Conservation (phyloP, 345 rosid species). For the Eucalyptus fibrosa region DNA sequence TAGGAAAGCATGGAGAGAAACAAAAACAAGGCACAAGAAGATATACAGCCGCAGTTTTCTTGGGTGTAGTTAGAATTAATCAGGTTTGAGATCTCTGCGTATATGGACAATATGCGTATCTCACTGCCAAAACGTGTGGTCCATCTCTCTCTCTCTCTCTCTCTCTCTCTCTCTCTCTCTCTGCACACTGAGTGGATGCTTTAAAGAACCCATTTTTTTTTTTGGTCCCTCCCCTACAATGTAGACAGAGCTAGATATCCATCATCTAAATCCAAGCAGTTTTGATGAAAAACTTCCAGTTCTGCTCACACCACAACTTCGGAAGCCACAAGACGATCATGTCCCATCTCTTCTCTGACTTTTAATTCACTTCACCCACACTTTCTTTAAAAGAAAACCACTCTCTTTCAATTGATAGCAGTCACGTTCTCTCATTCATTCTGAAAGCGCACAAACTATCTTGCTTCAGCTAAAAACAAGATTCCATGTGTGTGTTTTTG, state of each 20-base stretch:
- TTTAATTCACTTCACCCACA: not conserved
- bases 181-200: slow-evolving; percentile 26
- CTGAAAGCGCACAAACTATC: not conserved
- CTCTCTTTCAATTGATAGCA: not conserved
- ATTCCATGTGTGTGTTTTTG: not conserved
- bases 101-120: not conserved
- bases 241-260: not conserved
- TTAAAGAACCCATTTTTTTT: slow-evolving; percentile 23
- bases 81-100: not conserved
- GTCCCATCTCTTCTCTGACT: not conserved
- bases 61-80: not conserved
- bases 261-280: not conserved
- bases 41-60: not conserved
- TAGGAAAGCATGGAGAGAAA: not conserved
- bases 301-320: slow-evolving; percentile 11
- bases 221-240: slow-evolving; percentile 52
- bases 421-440: not conserved
- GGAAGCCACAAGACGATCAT: not conserved
- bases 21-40: not conserved
- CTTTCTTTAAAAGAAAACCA: not conserved
- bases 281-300: not conserved
- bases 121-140: slow-evolving; percentile 5
- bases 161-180: not conserved
- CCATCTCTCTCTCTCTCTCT: slow-evolving; percentile 1
- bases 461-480: not conserved